Evolutionary conservation across 2,329 filamentous ascomycete genomes (phyloP), one percentile per base, ranked within the genome.

Genomic region (Fusarium robinianum): DNA sequence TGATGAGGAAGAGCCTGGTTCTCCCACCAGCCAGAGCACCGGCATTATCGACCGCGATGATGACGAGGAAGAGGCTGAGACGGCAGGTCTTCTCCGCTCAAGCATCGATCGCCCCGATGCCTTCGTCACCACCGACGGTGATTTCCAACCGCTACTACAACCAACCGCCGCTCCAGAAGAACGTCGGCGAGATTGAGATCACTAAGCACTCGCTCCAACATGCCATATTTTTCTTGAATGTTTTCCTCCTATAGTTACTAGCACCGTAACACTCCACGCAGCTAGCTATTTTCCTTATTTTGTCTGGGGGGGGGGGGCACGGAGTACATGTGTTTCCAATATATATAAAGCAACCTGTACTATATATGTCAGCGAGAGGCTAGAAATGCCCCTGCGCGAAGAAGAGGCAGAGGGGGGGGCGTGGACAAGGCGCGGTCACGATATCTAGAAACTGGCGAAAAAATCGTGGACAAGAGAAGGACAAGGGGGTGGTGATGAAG

Each of bases 11-110:
- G 8, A 58, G 45, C 45, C 42, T 12, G 53, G 46, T 7, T 67
- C 64, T 11, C 67, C 66, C 27, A 46, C 6, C 63, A 72, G 67
- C 51, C 67, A 67, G 6, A 72, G 64, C 46, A 68, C 58, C 17
- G 74, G 70, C 54, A 71, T 73, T 26, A 56, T 63, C 10, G 75
- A 75, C 16, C 70, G 69, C 22, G 70, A 71, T 19, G 40, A 35
- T 22, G 71, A 69, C 6, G 68, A 70, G 4, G 68, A 67, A 17
- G 66, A 70, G 9, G 75, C 75, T 42, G 75, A 80, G 29, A 63
- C 64, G 6, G 68, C 69, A 2, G 74, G 73, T 1, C 64, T 80
- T 18, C 63, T 81, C 26, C 66, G 67, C 9, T 66, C 69, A 8
- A 69, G 66, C 34, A 56, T 63, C 24, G 72, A 71, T 26, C 58